Conservation (phyloP, 78 protist species). For the Dictyostelium brefeldianum region DNA sequence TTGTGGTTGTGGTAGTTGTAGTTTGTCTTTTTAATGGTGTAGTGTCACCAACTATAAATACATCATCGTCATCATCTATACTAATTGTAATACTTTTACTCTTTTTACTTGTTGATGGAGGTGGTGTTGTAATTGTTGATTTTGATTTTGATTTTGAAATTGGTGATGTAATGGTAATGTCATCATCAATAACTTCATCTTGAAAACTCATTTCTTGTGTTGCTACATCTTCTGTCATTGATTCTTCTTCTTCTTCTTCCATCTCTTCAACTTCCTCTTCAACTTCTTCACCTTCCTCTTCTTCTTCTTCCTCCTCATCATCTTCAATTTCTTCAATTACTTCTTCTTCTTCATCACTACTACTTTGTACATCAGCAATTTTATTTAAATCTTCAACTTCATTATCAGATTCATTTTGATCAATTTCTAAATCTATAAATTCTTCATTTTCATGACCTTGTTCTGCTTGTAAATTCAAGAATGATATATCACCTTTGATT, state of each 20-base stretch:
- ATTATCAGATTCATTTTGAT: background rate
- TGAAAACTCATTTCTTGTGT: background rate
- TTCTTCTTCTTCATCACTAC: background rate
- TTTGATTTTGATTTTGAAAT: background rate
- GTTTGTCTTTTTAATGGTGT: too few species aligned
- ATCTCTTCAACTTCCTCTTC: background rate
- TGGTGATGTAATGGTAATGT: background rate
- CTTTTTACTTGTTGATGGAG: background rate
- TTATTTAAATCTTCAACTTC: constrained; percentile 13
- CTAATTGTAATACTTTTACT: background rate
- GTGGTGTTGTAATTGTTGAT: too few species aligned
- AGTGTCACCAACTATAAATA: too few species aligned
- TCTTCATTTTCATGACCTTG: background rate
- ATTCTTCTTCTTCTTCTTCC: background rate
- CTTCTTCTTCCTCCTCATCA: background rate
- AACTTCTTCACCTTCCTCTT: background rate
- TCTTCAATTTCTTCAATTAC: background rate
- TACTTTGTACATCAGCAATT: background rate
- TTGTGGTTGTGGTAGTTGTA: too few species aligned
- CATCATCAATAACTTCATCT: background rate
- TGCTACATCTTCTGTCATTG: background rate
- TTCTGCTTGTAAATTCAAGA: background rate
- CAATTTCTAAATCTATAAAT: background rate
- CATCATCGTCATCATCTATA: background rate
- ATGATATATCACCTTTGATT: background rate